These are phyloP conservation scores for Curvularia verruculosa DNA, from an alignment of 2,329 filamentous ascomycete species.

Conservation along the genomic window DNA sequence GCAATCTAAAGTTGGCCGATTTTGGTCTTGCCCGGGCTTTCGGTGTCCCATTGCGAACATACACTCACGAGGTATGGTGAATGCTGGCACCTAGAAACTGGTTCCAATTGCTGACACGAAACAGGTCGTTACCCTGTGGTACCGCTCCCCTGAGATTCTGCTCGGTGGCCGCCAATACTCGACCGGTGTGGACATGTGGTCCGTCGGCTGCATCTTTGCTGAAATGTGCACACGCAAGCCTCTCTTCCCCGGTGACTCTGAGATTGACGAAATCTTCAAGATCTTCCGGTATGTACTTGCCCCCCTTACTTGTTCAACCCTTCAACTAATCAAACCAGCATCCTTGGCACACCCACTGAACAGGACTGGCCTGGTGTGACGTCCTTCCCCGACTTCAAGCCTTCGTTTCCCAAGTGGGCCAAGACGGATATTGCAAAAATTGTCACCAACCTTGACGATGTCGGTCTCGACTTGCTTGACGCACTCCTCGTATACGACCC, in stretches of 20 bases:
- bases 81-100: neutral
- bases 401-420: conserved; percentile 89
- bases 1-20: conserved; percentile 88
- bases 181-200: conserved; percentile 96
- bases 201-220: conserved; percentile 90
- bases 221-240: conserved; percentile 96
- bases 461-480: conserved; percentile 71
- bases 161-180: conserved; percentile 91
- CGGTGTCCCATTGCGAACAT: conserved; percentile 86
- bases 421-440: conserved; percentile 70
- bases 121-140: conserved; percentile 89
- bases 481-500: conserved; percentile 85
- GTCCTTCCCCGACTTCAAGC: conserved; percentile 93
- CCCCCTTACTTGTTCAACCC: too few species aligned
- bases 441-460: conserved; percentile 74
- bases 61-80: conserved; percentile 78
- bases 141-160: conserved; percentile 87
- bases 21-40: conserved; percentile 90
- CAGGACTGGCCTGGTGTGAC: conserved; percentile 87
- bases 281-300: conserved; percentile 81
- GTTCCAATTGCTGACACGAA: conserved; percentile 18
- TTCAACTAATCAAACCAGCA: conserved; percentile 30
- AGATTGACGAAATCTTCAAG: conserved; percentile 95
- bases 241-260: conserved; percentile 88
- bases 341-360: conserved; percentile 84